A percentile compares a stretch with the other conserved stretches of the same genome.
phyloP scores from a whole-genome alignment of 2,329 filamentous ascomycete genomes.

The Pseudogymnoascus sp. region DNA sequence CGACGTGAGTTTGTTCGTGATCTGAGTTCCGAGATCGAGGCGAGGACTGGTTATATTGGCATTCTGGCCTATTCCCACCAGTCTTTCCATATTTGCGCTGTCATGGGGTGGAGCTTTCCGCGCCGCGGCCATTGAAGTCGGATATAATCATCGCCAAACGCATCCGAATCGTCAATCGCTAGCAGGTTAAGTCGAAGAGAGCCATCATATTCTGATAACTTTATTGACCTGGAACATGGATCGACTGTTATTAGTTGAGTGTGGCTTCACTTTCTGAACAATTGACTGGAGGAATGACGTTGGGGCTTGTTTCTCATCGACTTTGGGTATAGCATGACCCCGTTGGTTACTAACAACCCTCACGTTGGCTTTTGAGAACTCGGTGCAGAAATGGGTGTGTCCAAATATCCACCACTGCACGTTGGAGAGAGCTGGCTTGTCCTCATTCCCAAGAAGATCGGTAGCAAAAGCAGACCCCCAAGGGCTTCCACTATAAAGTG shows the following conservation, averaged over 20 bases:
- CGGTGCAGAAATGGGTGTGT: conserved; percentile 36
- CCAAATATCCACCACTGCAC: conserved; percentile 38
- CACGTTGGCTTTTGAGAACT: conserved; percentile 30
- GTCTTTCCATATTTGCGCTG: conserved; percentile 39
- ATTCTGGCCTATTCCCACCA: conserved; percentile 39
- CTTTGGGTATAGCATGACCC: conserved; percentile 30
- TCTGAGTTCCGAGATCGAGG: conserved; percentile 35
- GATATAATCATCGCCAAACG: neutral
- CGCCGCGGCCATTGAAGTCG: conserved; percentile 28
- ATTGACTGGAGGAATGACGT: neutral
- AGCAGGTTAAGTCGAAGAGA: neutral
- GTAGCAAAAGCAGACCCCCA: conserved; percentile 46
- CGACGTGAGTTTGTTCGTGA: conserved; percentile 26
- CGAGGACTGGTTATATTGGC: conserved; percentile 36
- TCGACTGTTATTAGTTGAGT: neutral
- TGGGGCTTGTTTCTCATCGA: neutral
- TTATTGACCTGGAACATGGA: neutral
- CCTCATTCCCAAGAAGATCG: conserved; percentile 32
- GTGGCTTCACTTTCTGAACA: neutral
- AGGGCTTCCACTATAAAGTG: conserved; percentile 38
- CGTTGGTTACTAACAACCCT: conserved; percentile 37
- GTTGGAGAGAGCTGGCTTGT: conserved; percentile 8
- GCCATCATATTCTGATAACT: neutral
- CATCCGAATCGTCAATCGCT: neutral
- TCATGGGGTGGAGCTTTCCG: conserved; percentile 34